Evolutionary conservation across 352 stramenopile species (phyloP).

Genomic region (Phytophthora podocarpi): DNA sequence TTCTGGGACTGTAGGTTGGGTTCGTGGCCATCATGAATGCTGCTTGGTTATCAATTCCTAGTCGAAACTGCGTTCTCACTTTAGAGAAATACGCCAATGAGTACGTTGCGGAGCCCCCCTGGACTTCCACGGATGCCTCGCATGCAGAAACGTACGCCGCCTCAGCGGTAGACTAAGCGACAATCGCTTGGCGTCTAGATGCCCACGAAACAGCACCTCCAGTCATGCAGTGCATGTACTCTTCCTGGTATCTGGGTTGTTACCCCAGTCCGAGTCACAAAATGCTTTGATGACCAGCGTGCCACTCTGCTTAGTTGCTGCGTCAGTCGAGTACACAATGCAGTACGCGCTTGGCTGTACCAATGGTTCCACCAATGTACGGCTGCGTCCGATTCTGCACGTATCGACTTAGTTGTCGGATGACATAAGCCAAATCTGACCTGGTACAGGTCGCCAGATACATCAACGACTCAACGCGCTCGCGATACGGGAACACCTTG

Average conservation of each 20-base stretch:
- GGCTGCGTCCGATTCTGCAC: constrained; percentile 2
- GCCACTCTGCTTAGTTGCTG: neutral
- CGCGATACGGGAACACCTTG: neutral
- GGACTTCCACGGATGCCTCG: neutral
- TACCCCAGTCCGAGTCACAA: neutral
- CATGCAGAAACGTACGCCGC: neutral
- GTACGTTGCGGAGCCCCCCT: neutral
- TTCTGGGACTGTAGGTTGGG: neutral
- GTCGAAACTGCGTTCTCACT: neutral
- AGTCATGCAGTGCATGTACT: neutral
- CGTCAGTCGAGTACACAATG: constrained; percentile 4
- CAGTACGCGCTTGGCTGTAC: neutral
- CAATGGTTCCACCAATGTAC: constrained; percentile 6
- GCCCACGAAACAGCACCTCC: neutral
- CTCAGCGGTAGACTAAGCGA: neutral
- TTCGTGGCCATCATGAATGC: neutral
- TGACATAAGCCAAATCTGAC: neutral
- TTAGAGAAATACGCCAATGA: neutral
- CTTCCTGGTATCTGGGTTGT: neutral
- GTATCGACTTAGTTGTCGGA: constrained; percentile 2
- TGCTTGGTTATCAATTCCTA: neutral
- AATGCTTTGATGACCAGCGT: neutral
- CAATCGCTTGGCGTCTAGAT: neutral
- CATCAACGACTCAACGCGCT: neutral
- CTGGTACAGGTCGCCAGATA: constrained; percentile 1